phyloP scores from a whole-genome alignment of 148 eudicot species.

The Drosera capensis region DNA sequence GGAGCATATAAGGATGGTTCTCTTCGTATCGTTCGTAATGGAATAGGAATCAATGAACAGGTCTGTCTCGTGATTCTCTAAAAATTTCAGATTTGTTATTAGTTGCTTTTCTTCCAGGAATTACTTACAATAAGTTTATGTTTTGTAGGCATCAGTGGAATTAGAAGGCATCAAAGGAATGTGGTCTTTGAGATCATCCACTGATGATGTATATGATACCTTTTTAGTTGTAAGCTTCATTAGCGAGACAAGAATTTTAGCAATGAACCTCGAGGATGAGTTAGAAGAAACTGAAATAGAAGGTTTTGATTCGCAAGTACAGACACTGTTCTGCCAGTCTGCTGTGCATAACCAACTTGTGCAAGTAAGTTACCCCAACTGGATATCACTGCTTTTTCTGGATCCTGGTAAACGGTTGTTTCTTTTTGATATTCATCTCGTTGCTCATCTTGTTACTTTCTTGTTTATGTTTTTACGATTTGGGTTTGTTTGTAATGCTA shows the following conservation, averaged over 20 bases:
- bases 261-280: slow-evolving; percentile 93
- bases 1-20: slow-evolving; percentile 99
- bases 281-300: slow-evolving; percentile 98
- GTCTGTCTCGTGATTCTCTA: slow-evolving; percentile 15
- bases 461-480: too few species aligned
- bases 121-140: slow-evolving; percentile 1
- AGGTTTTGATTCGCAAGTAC: slow-evolving; percentile 82
- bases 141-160: slow-evolving; percentile 82
- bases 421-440: background rate
- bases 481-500: too few species aligned
- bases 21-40: slow-evolving; percentile 91
- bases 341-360: slow-evolving; percentile 84
- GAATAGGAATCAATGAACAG: slow-evolving; percentile 97
- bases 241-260: slow-evolving; percentile 89
- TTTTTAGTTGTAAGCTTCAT: slow-evolving; percentile 94
- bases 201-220: slow-evolving; percentile 83
- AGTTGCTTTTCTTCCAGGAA: background rate
- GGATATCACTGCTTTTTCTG: background rate
- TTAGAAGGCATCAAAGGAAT: slow-evolving; percentile 98
- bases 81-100: background rate
- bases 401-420: too few species aligned
- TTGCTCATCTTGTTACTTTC: too few species aligned
- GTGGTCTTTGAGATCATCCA: slow-evolving; percentile 87
- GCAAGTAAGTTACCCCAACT: slow-evolving; percentile 36
- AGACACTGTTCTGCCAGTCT: slow-evolving; percentile 87